Base-by-base conservation (phyloP, 2,329 filamentous ascomycete species). In the Paraconiothyrium brasiliense region DNA sequence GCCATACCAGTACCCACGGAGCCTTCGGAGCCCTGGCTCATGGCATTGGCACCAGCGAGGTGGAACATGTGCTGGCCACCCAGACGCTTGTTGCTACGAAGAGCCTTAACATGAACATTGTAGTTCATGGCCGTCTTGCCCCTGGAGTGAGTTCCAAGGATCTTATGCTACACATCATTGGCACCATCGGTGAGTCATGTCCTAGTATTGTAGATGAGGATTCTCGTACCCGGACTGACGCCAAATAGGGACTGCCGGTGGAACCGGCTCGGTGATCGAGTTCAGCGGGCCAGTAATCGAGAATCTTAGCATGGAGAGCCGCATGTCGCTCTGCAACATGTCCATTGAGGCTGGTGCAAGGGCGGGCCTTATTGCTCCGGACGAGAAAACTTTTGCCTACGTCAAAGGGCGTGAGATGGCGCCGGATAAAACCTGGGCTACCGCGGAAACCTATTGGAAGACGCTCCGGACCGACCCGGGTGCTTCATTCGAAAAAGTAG, bases 281-380 rank as follows among this genome's bases (percentile, higher is more conserved):
- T 99, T 94, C 84, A 97, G 93, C 76, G 95, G 95, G 62, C 97
- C 94, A 54, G 92, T 94, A 63, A 97, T 99, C 77, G 89, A 93
- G 70, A 83, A 81, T 64, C 85, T 98, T 71, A 97, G 92, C 80
- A 97, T 99, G 88, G 95, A 98, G 81, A 95, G 94, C 46, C 89
- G 95, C 70, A 98, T 99, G 95, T 97, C 94, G 65, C 97, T 99
- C 78, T 98, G 95, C 85, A 99, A 99, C 84, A 98, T 98, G 95
- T 93, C 94, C 14, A 97, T 98, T 70, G 95, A 99, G 84, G 95
- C 86, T 70, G 95, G 95, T 80, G 95, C 95, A 52, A 88, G 95
- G 81, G 94, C 94, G 62, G 94, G 95, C 68, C 97, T 99, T 93
- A 90, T 99, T 62, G 95, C 95, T 10, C 95, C 95, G 6, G 95